Evolutionary conservation across 306 rosid species (phyloP), one percentile per base, ranked within the genome.

Genomic region (Lathyrus aphaca): DNA sequence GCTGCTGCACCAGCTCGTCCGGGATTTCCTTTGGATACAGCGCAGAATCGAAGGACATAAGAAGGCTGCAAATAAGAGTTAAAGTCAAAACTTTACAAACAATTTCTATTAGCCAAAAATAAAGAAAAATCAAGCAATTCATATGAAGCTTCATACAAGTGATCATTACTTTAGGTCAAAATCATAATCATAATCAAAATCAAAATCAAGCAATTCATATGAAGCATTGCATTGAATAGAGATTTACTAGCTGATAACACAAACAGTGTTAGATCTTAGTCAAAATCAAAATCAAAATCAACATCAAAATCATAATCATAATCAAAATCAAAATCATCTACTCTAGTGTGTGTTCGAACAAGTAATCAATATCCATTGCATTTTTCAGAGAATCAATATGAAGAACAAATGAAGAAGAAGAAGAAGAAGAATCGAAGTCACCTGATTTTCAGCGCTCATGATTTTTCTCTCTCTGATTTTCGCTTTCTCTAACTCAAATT

Each of bases 1-100:
- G 92, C 97, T 74, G 96, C 98, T 19, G 98, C 96, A 62, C 98
- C 97, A 72, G 97, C 80, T 23, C 57, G 84, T 71, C 98, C 98
- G 76, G 98, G 98, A 84, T 94, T 88, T 76, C 98, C 98, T 64
- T 84, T 90, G 18, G 89, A 78, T 75, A 96, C 98, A 48, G 95
- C 97, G 73, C 87, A 96, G 43, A 94, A 90, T 53, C 65, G 73
- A 62, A 94, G 80, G 71, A 5, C 69, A 77, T 97, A 90, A 40
- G 90, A 2, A 7, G 10, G 74, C 96, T 88, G 83, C 46, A 72
- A 77, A 7, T 51, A 15, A 16, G 32, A 4, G 2, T 51, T n/a
- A n/a, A n/a, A n/a, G 29, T 19, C n/a, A 51, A 19, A 51, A 18
- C 30, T 19, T 51, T 18, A 1, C 10, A 51, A 2, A 51, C 1